Conservation (phyloP, 2,329 filamentous ascomycete species). For the Bimuria novae-zelandiae region DNA sequence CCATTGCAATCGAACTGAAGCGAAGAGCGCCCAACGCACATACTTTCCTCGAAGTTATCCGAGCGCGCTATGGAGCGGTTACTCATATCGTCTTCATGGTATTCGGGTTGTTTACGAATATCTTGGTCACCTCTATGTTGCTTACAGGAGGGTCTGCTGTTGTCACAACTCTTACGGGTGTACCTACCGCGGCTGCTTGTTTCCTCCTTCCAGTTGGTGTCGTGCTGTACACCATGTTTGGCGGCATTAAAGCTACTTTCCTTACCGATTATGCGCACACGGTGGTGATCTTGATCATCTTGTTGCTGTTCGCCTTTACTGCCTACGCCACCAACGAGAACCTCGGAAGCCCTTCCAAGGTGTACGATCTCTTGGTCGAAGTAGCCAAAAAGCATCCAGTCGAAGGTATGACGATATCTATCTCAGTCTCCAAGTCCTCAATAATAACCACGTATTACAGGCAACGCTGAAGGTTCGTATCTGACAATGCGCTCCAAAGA, state of each 20-base stretch:
- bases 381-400: conserved; percentile 74
- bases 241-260: conserved; percentile 72
- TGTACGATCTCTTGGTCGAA: conserved; percentile 77
- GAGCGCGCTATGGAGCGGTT: conserved; percentile 73
- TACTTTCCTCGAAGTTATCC: conserved; percentile 80
- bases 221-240: conserved; percentile 74
- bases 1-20: conserved; percentile 88
- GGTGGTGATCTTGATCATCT: conserved; percentile 80
- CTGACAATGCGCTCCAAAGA: conserved; percentile 83
- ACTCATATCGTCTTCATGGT: conserved; percentile 80
- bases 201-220: conserved; percentile 83
- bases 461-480: conserved; percentile 81
- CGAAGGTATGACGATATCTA: conserved; percentile 47
- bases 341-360: conserved; percentile 74
- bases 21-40: conserved; percentile 85
- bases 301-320: conserved; percentile 82
- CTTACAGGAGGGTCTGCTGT: conserved; percentile 83
- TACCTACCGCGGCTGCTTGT: conserved; percentile 79
- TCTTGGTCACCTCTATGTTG: conserved; percentile 86
- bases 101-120: conserved; percentile 80
- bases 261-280: conserved; percentile 87
- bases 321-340: conserved; percentile 74
- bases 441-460: background rate
- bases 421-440: background rate
- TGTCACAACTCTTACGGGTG: conserved; percentile 63